A percentile compares a stretch with the other conserved stretches of the same genome.
These are phyloP conservation scores for Sphagnum fallax DNA, from an alignment of 228 moss, liverwort and hornwort species.

Conservation along the genomic window DNA sequence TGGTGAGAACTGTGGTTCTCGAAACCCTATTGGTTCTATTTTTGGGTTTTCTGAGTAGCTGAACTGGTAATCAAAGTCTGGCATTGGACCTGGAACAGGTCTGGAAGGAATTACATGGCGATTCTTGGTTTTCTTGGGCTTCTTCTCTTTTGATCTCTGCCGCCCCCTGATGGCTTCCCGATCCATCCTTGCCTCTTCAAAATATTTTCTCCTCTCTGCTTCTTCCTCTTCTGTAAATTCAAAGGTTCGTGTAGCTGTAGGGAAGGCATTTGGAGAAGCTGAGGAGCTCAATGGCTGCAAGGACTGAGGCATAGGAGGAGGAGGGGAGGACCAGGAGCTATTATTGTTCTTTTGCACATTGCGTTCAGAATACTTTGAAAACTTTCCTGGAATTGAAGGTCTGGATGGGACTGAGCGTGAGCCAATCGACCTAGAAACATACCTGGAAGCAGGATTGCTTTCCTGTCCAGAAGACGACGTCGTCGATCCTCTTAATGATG, in stretches of 20 bases:
- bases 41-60: slow-evolving; percentile 56
- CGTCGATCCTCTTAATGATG: slow-evolving; percentile 3
- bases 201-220: background rate
- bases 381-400: slow-evolving; percentile 30
- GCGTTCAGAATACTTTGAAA: slow-evolving; percentile 16
- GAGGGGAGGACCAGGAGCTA: slow-evolving; percentile 3
- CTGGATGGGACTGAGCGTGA: slow-evolving; percentile 16
- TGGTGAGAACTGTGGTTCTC: slow-evolving; percentile 57
- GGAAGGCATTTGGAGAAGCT: background rate
- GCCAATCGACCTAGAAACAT: slow-evolving; percentile 9
- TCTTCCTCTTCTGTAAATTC: slow-evolving; percentile 7
- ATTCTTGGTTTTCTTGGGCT: background rate
- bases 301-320: background rate
- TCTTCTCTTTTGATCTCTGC: background rate
- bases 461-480: slow-evolving; percentile 15
- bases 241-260: slow-evolving; percentile 4
- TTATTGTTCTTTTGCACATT: slow-evolving; percentile 5
- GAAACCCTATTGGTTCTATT: slow-evolving; percentile 36
- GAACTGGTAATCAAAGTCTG: slow-evolving; percentile 39
- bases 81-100: slow-evolving; percentile 28
- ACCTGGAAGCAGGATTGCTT: slow-evolving; percentile 17
- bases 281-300: background rate
- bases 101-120: slow-evolving; percentile 10
- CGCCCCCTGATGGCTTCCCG: background rate
- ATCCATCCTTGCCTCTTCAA: too few relatives aligned